Evolutionary conservation across 805 yeast genomes (phyloP).

Genomic region (Lipomyces mesembrius): DNA sequence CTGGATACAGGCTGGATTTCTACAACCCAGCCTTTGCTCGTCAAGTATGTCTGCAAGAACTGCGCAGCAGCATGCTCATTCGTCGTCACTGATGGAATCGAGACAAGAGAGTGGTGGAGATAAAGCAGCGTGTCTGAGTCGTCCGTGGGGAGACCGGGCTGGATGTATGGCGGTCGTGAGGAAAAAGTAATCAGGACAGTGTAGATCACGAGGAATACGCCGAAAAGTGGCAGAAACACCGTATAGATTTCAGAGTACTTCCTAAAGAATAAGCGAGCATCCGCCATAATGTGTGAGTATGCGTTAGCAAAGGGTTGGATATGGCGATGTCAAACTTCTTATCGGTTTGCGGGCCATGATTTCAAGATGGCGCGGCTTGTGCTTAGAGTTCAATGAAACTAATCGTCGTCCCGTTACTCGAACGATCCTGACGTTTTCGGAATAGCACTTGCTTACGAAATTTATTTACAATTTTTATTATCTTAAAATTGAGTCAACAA

Average conservation of each 20-base stretch:
- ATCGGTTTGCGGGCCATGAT: neutral
- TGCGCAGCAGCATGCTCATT: slow-evolving; percentile 49
- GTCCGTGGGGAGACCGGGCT: slow-evolving; percentile 14
- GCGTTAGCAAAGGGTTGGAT: neutral
- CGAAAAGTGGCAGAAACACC: slow-evolving; percentile 33
- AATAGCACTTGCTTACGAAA: neutral
- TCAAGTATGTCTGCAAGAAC: slow-evolving; percentile 50
- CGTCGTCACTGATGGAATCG: slow-evolving; percentile 47
- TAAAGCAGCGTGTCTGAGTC: slow-evolving; percentile 12
- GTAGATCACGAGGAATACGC: slow-evolving; percentile 23
- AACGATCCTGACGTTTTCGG: neutral
- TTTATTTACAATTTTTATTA: neutral
- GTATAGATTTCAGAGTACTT: slow-evolving; percentile 36
- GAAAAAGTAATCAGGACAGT: slow-evolving; percentile 13
- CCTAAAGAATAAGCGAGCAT: slow-evolving; percentile 21
- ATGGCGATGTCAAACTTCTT: neutral
- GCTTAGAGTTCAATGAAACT: neutral
- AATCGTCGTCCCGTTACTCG: too few species aligned
- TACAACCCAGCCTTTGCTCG: slow-evolving; percentile 56
- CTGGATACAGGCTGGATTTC: slow-evolving; percentile 50
- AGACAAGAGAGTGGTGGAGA: slow-evolving; percentile 47
- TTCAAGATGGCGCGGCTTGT: neutral
- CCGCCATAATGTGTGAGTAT: slow-evolving; percentile 1
- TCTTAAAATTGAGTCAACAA: too few species aligned
- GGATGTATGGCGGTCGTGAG: slow-evolving; percentile 1